phyloP scores from a whole-genome alignment of 345 rosid species.

The Brassica nigra region DNA sequence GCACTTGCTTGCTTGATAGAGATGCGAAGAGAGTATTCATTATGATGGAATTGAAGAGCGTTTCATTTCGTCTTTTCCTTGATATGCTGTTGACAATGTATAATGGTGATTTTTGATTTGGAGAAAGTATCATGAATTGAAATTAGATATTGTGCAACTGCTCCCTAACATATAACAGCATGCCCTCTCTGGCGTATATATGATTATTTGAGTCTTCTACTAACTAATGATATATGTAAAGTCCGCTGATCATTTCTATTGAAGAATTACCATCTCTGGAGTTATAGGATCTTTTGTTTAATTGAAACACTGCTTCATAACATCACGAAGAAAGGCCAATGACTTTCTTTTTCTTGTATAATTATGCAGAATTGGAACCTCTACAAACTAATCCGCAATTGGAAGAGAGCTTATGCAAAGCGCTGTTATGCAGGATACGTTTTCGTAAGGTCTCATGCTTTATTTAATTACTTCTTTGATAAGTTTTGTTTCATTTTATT shows the following conservation, averaged over 20 bases:
- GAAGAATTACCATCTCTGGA: background rate
- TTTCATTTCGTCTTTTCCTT: slow-evolving; percentile 2
- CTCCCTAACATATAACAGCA: background rate
- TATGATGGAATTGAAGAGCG: slow-evolving; percentile 8
- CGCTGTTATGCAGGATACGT: slow-evolving; percentile 88
- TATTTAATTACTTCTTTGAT: slow-evolving; percentile 42
- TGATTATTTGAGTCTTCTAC: slow-evolving; percentile 9
- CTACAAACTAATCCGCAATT: slow-evolving; percentile 62
- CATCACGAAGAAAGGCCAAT: slow-evolving; percentile 7
- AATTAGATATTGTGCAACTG: slow-evolving; percentile 13
- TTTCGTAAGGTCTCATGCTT: slow-evolving; percentile 98
- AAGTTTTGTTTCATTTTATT: slow-evolving; percentile 11
- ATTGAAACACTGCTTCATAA: slow-evolving; percentile 6
- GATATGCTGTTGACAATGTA: slow-evolving; percentile 8
- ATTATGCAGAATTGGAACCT: slow-evolving; percentile 80
- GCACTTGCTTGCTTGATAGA: background rate
- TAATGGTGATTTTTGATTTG: slow-evolving; percentile 5
- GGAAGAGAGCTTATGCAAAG: slow-evolving; percentile 94
- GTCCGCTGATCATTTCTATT: slow-evolving; percentile 3
- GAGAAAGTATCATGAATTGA: slow-evolving; percentile 1
- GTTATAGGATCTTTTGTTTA: slow-evolving; percentile 2
- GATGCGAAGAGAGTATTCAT: slow-evolving; percentile 1
- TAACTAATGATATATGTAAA: background rate
- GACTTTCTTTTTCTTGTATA: slow-evolving; percentile 12
- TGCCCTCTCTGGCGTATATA: slow-evolving; percentile 1